Base-by-base conservation (phyloP, 2,329 filamentous ascomycete species). In the Ustilaginoidea virens region DNA sequence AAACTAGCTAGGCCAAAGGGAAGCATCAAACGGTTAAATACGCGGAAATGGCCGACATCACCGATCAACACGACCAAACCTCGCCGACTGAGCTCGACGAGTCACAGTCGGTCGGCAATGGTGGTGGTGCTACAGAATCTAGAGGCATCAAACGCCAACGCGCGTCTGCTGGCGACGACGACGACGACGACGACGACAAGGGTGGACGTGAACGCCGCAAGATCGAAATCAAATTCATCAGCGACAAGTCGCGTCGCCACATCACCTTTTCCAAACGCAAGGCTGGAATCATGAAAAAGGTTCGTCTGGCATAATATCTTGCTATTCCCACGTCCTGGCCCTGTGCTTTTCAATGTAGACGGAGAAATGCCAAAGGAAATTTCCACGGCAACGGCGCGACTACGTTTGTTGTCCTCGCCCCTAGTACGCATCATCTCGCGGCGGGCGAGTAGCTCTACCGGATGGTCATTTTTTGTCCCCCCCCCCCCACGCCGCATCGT, bases 161-260 rank as follows among this genome's bases (percentile, higher is more conserved):
- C 51, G 74, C 80, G 39, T 77, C 79, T 44, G 70, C 75, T 30
- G 75, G 76, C 47, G 87, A 96, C 53, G 90, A 96, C 52, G 90
- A 96, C 42, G 87, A 96, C 41, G 90, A 96, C 40, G 86, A 96
- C 45, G 86, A 93, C 45, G 87, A 94, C 58, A 96, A 96, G 74
- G 83, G 83, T 39, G 85, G 85, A 51, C 86, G 90, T 58, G 90
- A 96, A 71, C 79, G 90, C 53, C 77, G 90, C 63, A 98, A 98
- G 79, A 98, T 98, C 49, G 90, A 98, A 61, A 98, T 98, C 65
- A 98, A 98, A 71, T 98, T 98, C 64, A 98, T 98, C 58, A 87
- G 86, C 60, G 90, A 98, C 63, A 98, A 98, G 68, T 96, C 87
- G 62, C 85, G 90, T 62, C 80, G 90, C 39, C 90, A 98, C 66